phyloP scores from a whole-genome alignment of 495 filamentous ascomycete species.

The Neurospora pannonica region DNA sequence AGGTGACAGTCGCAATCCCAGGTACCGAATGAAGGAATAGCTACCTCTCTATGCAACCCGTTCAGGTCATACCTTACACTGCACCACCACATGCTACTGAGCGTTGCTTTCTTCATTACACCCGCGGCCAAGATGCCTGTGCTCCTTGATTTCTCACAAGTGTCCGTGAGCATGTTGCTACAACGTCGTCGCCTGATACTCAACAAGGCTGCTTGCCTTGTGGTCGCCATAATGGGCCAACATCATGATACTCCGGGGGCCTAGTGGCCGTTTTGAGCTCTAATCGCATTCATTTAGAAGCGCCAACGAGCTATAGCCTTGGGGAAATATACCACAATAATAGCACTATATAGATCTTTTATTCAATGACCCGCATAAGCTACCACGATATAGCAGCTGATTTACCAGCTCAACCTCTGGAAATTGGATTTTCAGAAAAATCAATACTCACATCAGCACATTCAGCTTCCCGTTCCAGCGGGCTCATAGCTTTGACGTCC shows the following conservation, averaged over 20 bases:
- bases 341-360: not conserved
- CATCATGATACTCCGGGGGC: not conserved
- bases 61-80: not conserved
- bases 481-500: not conserved
- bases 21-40: slow-evolving; percentile 1
- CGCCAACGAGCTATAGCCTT: not conserved
- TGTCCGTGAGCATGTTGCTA: not conserved
- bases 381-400: not conserved
- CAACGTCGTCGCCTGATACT: not conserved
- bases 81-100: not conserved
- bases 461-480: not conserved
- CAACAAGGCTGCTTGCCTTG: not conserved
- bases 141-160: not conserved
- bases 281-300: not conserved
- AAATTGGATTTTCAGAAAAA: not conserved
- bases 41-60: not conserved
- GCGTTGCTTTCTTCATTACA: not conserved
- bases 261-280: not conserved
- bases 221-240: not conserved
- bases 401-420: not conserved
- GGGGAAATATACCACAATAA: not conserved
- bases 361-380: not conserved
- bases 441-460: not conserved
- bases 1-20: slow-evolving; percentile 3
- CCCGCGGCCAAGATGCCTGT: not conserved